Percentiles rank a stretch among this genome's conserved stretches.
phyloP scores from a whole-genome alignment of 805 yeast genomes.

The Pichia paraexigua region DNA sequence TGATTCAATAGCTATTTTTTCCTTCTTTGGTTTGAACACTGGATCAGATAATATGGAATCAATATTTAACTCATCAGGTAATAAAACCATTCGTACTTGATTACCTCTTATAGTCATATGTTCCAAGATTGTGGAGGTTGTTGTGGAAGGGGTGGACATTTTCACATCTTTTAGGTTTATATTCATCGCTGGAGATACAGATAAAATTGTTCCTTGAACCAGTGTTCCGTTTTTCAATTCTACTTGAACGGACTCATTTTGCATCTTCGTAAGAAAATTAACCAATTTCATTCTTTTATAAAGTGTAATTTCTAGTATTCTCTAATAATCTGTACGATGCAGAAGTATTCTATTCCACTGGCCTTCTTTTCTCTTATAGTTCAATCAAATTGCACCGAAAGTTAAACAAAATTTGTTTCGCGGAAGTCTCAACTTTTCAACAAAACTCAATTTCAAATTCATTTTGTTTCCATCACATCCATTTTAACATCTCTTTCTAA shows the following conservation, averaged over 20 bases:
- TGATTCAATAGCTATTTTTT: slow-evolving; percentile 12
- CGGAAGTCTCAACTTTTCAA: background rate
- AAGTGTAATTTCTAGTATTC: no score
- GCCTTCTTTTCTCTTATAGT: no score
- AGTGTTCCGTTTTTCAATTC: slow-evolving; percentile 89
- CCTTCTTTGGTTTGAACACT: slow-evolving; percentile 31
- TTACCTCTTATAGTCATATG: slow-evolving; percentile 83
- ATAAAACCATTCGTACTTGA: slow-evolving; percentile 71
- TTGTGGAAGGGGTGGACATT: slow-evolving; percentile 64
- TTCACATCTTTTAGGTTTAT: slow-evolving; percentile 72
- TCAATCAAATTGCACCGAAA: background rate
- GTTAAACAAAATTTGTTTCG: background rate
- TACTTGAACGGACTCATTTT: slow-evolving; percentile 79
- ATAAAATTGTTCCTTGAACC: slow-evolving; percentile 72
- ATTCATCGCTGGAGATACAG: slow-evolving; percentile 90
- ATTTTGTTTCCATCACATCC: background rate
- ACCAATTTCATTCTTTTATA: slow-evolving; percentile 49
- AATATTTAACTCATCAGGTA: slow-evolving; percentile 81
- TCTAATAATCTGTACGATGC: no score
- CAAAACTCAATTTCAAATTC: background rate
- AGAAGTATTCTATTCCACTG: no score
- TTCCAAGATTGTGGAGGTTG: slow-evolving; percentile 55
- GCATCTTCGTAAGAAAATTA: slow-evolving; percentile 74
- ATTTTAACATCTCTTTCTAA: background rate
- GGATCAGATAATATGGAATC: slow-evolving; percentile 54